A percentile compares a stretch with the other conserved stretches of the same genome.
These are phyloP conservation scores for Thermomyces lanuginosus DNA, from an alignment of 2,329 filamentous ascomycete species.

Conservation along the genomic window DNA sequence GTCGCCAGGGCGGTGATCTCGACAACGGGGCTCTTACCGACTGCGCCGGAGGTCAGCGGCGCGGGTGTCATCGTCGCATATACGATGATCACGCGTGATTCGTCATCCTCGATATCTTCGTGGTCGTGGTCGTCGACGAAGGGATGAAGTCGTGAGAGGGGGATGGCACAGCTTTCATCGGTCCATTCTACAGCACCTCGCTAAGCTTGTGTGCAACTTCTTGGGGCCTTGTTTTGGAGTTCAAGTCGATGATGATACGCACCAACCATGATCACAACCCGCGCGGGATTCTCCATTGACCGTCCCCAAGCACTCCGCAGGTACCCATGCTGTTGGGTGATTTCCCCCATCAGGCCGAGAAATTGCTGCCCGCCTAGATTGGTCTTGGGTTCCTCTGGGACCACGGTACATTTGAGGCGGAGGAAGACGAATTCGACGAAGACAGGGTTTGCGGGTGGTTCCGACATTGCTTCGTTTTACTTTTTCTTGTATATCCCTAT, in stretches of 20 bases:
- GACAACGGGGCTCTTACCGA: constrained; percentile 29
- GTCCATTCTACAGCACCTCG: constrained; percentile 15
- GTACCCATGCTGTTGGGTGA: constrained; percentile 20
- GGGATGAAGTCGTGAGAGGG: constrained; percentile 8
- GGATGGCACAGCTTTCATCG: constrained; percentile 14
- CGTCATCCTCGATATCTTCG: constrained; percentile 1
- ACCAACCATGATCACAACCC: constrained; percentile 24
- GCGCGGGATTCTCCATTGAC: constrained; percentile 19
- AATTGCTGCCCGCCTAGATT: constrained; percentile 18
- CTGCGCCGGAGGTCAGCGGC: constrained; percentile 12
- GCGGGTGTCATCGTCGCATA: constrained; percentile 18
- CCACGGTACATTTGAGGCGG: constrained; percentile 20
- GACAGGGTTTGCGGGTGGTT: constrained; percentile 4
- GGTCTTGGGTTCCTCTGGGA: constrained; percentile 21
- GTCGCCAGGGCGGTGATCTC: constrained; percentile 35
- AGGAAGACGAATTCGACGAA: constrained; percentile 23
- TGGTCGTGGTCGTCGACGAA: constrained; percentile 10
- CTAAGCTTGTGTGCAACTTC: background rate
- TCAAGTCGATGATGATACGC: constrained; percentile 4
- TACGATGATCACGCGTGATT: constrained; percentile 10
- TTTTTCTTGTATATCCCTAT: background rate
- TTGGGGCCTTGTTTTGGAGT: background rate
- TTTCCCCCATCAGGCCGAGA: constrained; percentile 13
- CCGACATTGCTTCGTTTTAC: constrained; percentile 3
- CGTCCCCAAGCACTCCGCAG: constrained; percentile 22